A percentile compares a stretch with the other conserved stretches of the same genome.
These are phyloP conservation scores for Cucumis melo DNA, from an alignment of 306 rosid species.

Conservation along the genomic window DNA sequence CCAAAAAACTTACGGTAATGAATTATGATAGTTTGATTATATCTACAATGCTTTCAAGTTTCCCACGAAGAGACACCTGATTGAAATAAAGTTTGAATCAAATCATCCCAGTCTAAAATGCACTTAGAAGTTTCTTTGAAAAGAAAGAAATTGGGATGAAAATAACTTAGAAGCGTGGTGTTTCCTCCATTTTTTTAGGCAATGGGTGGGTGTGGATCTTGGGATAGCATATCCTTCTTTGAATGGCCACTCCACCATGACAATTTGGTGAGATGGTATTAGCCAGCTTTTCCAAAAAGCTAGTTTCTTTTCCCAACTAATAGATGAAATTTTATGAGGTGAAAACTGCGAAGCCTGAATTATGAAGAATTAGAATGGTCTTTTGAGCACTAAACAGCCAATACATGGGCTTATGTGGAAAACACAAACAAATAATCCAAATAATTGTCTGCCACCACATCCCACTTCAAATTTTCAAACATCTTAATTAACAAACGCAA, in stretches of 20 bases:
- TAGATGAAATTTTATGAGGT: not conserved
- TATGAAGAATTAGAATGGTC: slow-evolving; percentile 2
- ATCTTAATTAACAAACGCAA: not conserved
- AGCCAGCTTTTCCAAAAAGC: not conserved
- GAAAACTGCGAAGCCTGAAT: not conserved
- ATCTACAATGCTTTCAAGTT: not conserved
- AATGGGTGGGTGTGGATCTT: not conserved
- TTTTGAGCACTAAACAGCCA: slow-evolving; percentile 26
- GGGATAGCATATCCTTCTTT: slow-evolving; percentile 4
- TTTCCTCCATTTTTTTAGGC: not conserved
- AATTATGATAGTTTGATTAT: too few species aligned
- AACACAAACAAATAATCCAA: slow-evolving; percentile 25
- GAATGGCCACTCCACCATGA: not conserved
- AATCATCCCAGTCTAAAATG: not conserved
- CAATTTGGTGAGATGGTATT: not conserved
- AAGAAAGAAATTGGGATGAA: not conserved
- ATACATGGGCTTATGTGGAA: slow-evolving; percentile 41
- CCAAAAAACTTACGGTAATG: too few species aligned
- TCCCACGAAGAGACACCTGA: not conserved
- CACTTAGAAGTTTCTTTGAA: not conserved
- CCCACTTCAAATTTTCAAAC: not conserved
- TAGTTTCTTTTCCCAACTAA: not conserved
- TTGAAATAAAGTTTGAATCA: not conserved
- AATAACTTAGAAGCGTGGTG: not conserved
- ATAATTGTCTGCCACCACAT: slow-evolving; percentile 23